Evolutionary conservation across 1,284 basidiomycete genomes (phyloP).

Genomic region (Anthracocystis setariae): DNA sequence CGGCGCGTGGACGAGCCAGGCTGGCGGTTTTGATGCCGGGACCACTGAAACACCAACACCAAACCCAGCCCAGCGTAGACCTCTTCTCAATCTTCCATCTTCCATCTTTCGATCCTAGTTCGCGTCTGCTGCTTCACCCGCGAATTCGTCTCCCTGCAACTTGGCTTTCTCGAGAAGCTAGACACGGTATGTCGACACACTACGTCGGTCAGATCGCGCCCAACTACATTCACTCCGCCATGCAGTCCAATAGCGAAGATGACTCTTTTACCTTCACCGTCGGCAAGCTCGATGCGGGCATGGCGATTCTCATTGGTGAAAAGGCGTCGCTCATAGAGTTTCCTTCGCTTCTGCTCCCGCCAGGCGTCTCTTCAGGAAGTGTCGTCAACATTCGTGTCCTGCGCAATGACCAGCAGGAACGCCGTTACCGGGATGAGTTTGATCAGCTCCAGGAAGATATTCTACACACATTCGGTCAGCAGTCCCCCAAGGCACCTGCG

Average conservation of each 20-base stretch:
- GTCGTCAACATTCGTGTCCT: conserved; percentile 65
- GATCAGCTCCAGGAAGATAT: conserved; percentile 64
- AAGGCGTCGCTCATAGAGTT: conserved; percentile 67
- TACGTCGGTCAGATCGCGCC: conserved; percentile 56
- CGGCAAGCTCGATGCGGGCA: conserved; percentile 66
- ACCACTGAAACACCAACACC: conserved; percentile 11
- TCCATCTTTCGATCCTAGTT: background rate
- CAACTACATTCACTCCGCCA: conserved; percentile 49
- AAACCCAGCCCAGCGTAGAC: too few species aligned
- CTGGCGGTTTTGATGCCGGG: background rate
- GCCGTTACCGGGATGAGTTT: conserved; percentile 57
- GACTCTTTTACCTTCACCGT: conserved; percentile 64
- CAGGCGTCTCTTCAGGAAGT: conserved; percentile 60
- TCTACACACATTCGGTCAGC: conserved; percentile 59
- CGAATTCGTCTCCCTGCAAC: background rate
- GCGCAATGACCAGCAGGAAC: conserved; percentile 62
- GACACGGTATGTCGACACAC: conserved; percentile 40
- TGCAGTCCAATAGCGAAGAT: conserved; percentile 39
- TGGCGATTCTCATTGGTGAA: conserved; percentile 67
- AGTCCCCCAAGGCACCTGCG: conserved; percentile 56
- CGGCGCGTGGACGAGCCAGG: conserved; percentile 10
- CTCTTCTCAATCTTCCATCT: background rate
- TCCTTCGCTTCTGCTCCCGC: conserved; percentile 64
- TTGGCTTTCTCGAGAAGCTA: background rate
- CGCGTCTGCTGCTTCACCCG: background rate